A percentile compares a stretch with the other conserved stretches of the same genome.
These are phyloP conservation scores for Ophiocytium majus DNA, from an alignment of 352 stramenopile species.

Conservation along the genomic window DNA sequence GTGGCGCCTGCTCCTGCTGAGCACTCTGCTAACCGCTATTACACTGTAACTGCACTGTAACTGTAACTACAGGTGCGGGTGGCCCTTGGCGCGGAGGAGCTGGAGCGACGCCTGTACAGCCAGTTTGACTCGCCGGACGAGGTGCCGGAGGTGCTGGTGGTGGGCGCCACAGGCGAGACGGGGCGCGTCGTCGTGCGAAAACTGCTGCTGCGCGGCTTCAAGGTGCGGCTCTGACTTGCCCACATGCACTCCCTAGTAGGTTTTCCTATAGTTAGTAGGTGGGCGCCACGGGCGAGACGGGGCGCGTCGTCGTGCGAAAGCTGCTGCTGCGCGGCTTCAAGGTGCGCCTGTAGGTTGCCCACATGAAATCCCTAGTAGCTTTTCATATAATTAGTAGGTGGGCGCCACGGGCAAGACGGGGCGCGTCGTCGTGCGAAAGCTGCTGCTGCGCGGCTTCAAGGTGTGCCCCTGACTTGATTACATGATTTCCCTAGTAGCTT, in stretches of 20 bases:
- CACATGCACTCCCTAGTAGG: too few species aligned
- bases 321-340: slow-evolving; percentile 45
- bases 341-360: too few species aligned
- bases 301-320: slow-evolving; percentile 55
- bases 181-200: slow-evolving; percentile 56
- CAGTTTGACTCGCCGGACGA: slow-evolving; percentile 50
- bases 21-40: background rate
- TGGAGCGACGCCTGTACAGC: slow-evolving; percentile 51
- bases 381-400: too few species aligned
- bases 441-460: slow-evolving; percentile 44
- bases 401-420: slow-evolving; percentile 56
- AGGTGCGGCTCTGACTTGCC: too few species aligned
- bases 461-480: too few species aligned
- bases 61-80: slow-evolving; percentile 1
- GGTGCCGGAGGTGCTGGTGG: slow-evolving; percentile 55
- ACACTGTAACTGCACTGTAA: background rate
- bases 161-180: slow-evolving; percentile 56
- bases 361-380: too few species aligned
- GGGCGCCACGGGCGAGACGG: slow-evolving; percentile 55
- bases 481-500: too few species aligned
- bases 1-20: too few species aligned
- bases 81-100: slow-evolving; percentile 44
- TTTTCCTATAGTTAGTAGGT: too few species aligned
- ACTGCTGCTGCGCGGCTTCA: slow-evolving; percentile 42
- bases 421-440: slow-evolving; percentile 55